A percentile compares a stretch with the other conserved stretches of the same genome.
Conservation (phyloP, 2,329 filamentous ascomycete genomes). For the Apiospora arundinis region DNA sequence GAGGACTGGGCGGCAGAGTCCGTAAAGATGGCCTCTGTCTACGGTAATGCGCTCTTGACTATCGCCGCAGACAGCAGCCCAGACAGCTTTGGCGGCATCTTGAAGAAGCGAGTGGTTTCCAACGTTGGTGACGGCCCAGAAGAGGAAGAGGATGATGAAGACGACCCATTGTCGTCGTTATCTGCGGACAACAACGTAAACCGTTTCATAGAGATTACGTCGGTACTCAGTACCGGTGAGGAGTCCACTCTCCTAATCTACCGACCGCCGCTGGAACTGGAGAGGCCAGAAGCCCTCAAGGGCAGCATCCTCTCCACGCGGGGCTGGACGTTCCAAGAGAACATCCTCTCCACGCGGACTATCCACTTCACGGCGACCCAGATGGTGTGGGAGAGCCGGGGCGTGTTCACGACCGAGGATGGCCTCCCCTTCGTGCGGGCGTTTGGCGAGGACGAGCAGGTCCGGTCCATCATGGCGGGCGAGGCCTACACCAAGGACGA, state of each 20-base stretch:
- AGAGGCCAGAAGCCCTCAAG: not conserved
- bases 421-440: not conserved
- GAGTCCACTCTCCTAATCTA: not conserved
- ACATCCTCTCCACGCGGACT: conserved; percentile 21
- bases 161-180: not conserved
- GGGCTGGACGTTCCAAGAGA: conserved; percentile 24
- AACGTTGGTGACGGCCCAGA: not conserved
- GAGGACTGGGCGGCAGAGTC: conserved; percentile 27
- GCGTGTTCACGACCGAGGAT: conserved; percentile 22
- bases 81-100: not conserved
- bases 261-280: not conserved
- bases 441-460: not conserved
- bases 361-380: conserved; percentile 20
- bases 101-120: not conserved
- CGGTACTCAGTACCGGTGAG: not conserved
- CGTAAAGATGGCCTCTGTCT: conserved; percentile 13
- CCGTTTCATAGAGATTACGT: not conserved
- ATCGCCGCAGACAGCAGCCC: conserved; percentile 12
- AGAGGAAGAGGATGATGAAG: not conserved
- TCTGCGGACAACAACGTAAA: not conserved
- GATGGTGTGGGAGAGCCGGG: conserved; percentile 23
- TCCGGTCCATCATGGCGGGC: not conserved
- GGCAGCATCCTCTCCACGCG: conserved; percentile 20
- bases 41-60: not conserved
- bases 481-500: not conserved